Base-by-base conservation (phyloP, 2,329 filamentous ascomycete genomes). In the Fusarium tricinctum region DNA sequence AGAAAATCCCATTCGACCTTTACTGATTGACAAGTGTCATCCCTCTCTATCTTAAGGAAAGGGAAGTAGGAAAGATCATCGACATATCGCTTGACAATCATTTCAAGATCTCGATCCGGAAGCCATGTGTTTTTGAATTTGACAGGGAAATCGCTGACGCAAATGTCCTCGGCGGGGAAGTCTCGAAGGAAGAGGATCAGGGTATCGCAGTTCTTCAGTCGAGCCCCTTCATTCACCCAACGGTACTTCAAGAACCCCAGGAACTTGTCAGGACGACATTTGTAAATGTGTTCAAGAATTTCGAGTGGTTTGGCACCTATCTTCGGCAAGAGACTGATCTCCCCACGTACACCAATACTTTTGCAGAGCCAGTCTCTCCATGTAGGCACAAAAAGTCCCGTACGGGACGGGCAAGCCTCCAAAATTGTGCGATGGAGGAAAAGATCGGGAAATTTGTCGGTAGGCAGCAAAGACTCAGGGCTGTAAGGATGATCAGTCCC, bases 301-400 rank as follows among this genome's bases (percentile, higher is more conserved):
- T 62, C 57, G 10, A 63, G 57, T 17, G 39, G 14, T 14, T 22
- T 28, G 15, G 8, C 20, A 5, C 66, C 53, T 32, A 15, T 23
- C 8, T 45, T 8, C 4, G 15, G 47, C 7, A 68, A 7, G 3
- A 70, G 40, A 22, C 58, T 61, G 0, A 66, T 6, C 17, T 43
- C 49, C 3, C 62, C 26, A 5, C 50, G 58, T 19, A 70, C 15
- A 2, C 68, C 51, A 3, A 68, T 33, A 4, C 15, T 45, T 30
- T 61, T 46, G 7, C 42, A 52, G 17, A 70, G 46, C 68, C 65
- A 70, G 3, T 19, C 51, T 23, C 50, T 46, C 65, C 65, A 70
- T 5, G 35, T 48, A 20, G 44, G 40, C 61, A 58, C 26, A 22
- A 7, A 49, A 17, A 22, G 0, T 0, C 26, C 9, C 1, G 7